Conservation (phyloP, 2,329 filamentous ascomycete species). For the Exophiala bonariae region DNA sequence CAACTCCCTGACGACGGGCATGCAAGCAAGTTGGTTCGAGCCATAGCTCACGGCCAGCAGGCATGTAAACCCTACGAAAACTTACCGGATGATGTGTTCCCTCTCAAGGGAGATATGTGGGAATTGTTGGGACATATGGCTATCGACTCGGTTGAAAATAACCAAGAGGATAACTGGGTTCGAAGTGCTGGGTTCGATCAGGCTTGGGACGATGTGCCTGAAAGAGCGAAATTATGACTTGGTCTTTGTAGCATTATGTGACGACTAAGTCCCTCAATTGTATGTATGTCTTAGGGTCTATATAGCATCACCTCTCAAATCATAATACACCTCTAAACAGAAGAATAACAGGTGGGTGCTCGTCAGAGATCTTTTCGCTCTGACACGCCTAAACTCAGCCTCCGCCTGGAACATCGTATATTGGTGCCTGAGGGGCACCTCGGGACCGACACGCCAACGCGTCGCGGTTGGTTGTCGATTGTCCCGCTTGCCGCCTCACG, state of each 20-base stretch:
- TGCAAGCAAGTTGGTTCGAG: slow-evolving; percentile 70
- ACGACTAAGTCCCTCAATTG: no score
- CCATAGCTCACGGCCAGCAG: slow-evolving; percentile 65
- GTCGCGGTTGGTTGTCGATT: no score
- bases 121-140: slow-evolving; percentile 46
- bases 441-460: no score
- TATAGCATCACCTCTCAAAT: no score
- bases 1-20: slow-evolving; percentile 73
- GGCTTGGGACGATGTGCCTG: slow-evolving; percentile 38
- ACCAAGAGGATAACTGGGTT: slow-evolving; percentile 34
- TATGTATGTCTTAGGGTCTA: no score
- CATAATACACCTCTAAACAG: no score
- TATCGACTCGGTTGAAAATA: slow-evolving; percentile 32
- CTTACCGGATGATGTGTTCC: slow-evolving; percentile 32
- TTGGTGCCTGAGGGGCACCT: no score
- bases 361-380: no score
- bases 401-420: no score
- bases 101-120: slow-evolving; percentile 45
- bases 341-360: no score
- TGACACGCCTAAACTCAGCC: no score
- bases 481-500: neutral
- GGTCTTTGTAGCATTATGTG: no score
- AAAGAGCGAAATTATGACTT: slow-evolving; percentile 23
- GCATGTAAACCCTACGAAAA: slow-evolving; percentile 41
- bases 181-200: slow-evolving; percentile 43